Evolutionary conservation across 75 land plant species (phyloP).

Genomic region (Pinus albicaulis): DNA sequence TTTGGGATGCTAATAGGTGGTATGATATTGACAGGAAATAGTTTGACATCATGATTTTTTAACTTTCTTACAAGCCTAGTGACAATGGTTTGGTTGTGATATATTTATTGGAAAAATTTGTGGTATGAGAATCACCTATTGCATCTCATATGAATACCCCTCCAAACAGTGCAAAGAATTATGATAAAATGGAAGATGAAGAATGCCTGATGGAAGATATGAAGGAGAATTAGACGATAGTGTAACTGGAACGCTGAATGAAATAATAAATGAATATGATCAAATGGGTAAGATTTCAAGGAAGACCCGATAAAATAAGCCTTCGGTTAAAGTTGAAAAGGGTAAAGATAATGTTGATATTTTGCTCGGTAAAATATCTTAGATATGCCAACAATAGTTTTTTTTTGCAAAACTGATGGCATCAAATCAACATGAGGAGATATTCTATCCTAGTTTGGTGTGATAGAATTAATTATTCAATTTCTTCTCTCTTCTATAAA

Average conservation of each 20-base stretch:
- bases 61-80: slow-evolving; percentile 72
- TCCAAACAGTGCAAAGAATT: slow-evolving; percentile 27
- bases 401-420: slow-evolving; percentile 13
- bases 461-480: too few species aligned
- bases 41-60: slow-evolving; percentile 63
- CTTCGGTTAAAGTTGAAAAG: neutral
- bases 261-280: slow-evolving; percentile 34
- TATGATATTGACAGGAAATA: slow-evolving; percentile 83
- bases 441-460: too few species aligned
- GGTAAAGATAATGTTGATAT: slow-evolving; percentile 10
- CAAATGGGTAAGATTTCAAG: slow-evolving; percentile 29
- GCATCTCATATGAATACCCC: slow-evolving; percentile 83
- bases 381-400: too few species aligned
- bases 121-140: slow-evolving; percentile 74
- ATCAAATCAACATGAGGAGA: too few species aligned
- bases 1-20: slow-evolving; percentile 79
- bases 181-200: slow-evolving; percentile 25
- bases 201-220: slow-evolving; percentile 42
- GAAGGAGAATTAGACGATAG: slow-evolving; percentile 28
- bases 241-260: slow-evolving; percentile 53
- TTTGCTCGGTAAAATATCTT: neutral
- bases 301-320: slow-evolving; percentile 23
- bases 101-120: slow-evolving; percentile 74
- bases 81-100: slow-evolving; percentile 82
- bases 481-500: too few species aligned